phyloP scores from a whole-genome alignment of 2,329 filamentous ascomycete genomes.

The Gnomoniopsis sp. region DNA sequence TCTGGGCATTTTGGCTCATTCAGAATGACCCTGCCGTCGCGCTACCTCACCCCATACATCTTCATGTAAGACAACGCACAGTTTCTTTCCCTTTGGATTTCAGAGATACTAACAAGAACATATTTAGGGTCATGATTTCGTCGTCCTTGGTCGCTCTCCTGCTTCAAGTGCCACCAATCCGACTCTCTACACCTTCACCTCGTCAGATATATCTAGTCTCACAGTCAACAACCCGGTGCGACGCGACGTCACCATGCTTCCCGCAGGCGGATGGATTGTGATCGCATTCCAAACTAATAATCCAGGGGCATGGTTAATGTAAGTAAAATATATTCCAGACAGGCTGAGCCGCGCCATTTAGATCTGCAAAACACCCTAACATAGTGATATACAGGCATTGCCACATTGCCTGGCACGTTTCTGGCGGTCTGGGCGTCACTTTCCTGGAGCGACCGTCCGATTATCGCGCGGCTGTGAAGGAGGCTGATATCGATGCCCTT shows the following conservation, averaged over 20 bases:
- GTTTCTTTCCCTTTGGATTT: no score
- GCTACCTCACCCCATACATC: conserved; percentile 31
- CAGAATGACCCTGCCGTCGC: conserved; percentile 24
- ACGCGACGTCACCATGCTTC: conserved; percentile 43
- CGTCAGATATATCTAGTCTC: conserved; percentile 26
- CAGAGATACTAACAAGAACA: conserved; percentile 13
- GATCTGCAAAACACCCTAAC: not conserved
- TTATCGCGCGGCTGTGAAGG: conserved; percentile 3
- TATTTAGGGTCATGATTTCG: conserved; percentile 26
- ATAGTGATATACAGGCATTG: conserved; percentile 9
- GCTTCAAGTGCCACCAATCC: conserved; percentile 14
- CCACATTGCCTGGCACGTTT: conserved; percentile 17
- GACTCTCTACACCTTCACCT: conserved; percentile 17
- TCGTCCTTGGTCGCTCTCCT: conserved; percentile 26
- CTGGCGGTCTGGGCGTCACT: conserved; percentile 10
- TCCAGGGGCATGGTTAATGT: conserved; percentile 40
- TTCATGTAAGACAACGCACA: conserved; percentile 22
- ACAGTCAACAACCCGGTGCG: conserved; percentile 40
- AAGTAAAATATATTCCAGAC: not conserved
- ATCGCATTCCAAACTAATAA: conserved; percentile 46
- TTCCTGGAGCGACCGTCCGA: conserved; percentile 13
- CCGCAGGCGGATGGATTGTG: conserved; percentile 39
- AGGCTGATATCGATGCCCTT: conserved; percentile 8
- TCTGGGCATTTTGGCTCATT: conserved; percentile 30
- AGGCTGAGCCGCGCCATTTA: no score